phyloP scores from a whole-genome alignment of 176 grass and related monocot genomes.

The Ampelocalamus luodianensis region DNA sequence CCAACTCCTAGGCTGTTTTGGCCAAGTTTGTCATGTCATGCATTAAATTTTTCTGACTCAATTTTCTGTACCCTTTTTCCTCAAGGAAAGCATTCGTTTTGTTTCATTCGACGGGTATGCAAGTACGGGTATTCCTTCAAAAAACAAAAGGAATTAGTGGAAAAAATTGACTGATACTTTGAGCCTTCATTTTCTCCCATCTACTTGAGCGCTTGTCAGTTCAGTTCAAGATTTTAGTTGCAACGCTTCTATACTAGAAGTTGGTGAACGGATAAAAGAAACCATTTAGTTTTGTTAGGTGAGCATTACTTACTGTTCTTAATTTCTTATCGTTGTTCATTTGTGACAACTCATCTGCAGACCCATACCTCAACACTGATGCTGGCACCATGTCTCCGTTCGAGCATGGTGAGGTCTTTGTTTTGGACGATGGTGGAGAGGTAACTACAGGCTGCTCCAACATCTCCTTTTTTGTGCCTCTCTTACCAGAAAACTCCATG shows the following conservation, averaged over 20 bases:
- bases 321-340: conserved; percentile 31
- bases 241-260: conserved; percentile 31
- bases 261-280: conserved; percentile 37
- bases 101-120: neutral
- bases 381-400: conserved; percentile 99
- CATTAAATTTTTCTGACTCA: conserved; percentile 28
- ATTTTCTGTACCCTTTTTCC: neutral
- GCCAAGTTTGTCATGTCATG: conserved; percentile 41
- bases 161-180: neutral
- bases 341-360: conserved; percentile 58
- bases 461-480: conserved; percentile 30
- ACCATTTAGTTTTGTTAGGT: conserved; percentile 37
- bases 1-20: conserved; percentile 24
- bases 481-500: conserved; percentile 1
- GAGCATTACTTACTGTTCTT: conserved; percentile 9
- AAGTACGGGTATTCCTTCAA: neutral
- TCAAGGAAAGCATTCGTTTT: neutral
- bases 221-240: conserved; percentile 32
- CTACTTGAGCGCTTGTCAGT: neutral
- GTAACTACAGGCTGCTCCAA: conserved; percentile 52
- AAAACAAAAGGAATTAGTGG: neutral
- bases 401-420: conserved; percentile 95
- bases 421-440: conserved; percentile 98
- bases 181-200: neutral
- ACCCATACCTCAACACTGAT: conserved; percentile 98